Conservation (phyloP, 164 flowering plant species). For the Aristolochia californica region DNA sequence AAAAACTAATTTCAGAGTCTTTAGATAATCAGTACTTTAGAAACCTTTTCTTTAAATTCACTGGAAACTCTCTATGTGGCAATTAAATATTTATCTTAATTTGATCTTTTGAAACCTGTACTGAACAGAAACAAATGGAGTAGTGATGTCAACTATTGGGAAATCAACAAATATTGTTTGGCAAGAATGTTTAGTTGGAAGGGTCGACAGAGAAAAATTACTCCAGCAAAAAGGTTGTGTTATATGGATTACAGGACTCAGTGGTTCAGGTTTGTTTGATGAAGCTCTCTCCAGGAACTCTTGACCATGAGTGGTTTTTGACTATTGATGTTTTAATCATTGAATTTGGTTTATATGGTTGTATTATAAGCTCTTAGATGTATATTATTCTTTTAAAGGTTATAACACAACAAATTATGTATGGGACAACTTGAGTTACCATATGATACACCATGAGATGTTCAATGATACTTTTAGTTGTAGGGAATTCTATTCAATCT, state of each 20-base stretch:
- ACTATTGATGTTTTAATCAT: neutral
- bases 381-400: neutral
- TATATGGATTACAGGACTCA: constrained; percentile 89
- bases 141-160: constrained; percentile 30
- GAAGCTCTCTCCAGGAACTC: neutral
- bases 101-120: neutral
- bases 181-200: constrained; percentile 75
- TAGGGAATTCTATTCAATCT: no score
- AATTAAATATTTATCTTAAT: neutral
- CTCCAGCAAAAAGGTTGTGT: constrained; percentile 86
- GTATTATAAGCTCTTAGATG: neutral
- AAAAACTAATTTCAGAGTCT: no score
- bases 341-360: neutral
- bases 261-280: constrained; percentile 75
- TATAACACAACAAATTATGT: no score
- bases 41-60: no score
- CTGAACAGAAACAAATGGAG: constrained; percentile 8
- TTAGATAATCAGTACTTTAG: no score
- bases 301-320: neutral
- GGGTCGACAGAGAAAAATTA: constrained; percentile 50
- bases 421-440: no score
- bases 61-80: neutral
- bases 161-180: constrained; percentile 68
- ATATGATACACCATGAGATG: no score
- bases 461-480: no score